Conservation (phyloP, 805 yeast genomes). For the Saccharomyces mikatae region DNA sequence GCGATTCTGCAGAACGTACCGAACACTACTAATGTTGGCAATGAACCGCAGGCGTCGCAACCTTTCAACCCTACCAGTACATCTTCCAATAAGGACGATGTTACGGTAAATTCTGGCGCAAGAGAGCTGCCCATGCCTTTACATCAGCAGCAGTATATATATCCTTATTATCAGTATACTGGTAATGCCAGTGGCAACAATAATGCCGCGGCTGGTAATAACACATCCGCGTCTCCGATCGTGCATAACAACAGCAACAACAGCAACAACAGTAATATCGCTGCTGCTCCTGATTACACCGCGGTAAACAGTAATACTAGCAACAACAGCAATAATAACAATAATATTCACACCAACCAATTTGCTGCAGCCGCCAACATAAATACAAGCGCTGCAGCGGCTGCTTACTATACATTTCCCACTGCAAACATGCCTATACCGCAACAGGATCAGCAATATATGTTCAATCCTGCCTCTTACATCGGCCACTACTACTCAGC, state of each 20-base stretch:
- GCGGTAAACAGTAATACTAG: conserved; percentile 5
- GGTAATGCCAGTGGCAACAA: conserved; percentile 3
- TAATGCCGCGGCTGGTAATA: conserved; percentile 7
- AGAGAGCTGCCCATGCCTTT: conserved; percentile 1
- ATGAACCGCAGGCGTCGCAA: neutral
- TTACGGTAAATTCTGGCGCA: neutral
- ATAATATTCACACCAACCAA: neutral
- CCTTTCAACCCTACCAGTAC: neutral
- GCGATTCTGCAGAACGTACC: neutral
- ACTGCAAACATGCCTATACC: neutral
- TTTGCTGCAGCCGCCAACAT: neutral
- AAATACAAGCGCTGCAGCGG: conserved; percentile 4
- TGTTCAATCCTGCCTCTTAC: conserved; percentile 2
- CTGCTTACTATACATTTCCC: conserved; percentile 1
- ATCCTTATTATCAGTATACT: neutral
- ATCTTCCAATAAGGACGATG: neutral
- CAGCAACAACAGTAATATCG: conserved; percentile 1
- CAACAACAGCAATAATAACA: conserved; percentile 4
- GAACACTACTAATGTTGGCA: neutral
- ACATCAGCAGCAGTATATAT: neutral
- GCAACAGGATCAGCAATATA: conserved; percentile 2
- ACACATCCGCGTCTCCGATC: neutral
- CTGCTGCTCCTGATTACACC: conserved; percentile 5
- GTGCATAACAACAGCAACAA: neutral
- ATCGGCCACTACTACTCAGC: neutral